Evolutionary conservation across 306 rosid genomes (phyloP), one percentile per base, ranked within the genome.

Genomic region (Casuarina glauca): DNA sequence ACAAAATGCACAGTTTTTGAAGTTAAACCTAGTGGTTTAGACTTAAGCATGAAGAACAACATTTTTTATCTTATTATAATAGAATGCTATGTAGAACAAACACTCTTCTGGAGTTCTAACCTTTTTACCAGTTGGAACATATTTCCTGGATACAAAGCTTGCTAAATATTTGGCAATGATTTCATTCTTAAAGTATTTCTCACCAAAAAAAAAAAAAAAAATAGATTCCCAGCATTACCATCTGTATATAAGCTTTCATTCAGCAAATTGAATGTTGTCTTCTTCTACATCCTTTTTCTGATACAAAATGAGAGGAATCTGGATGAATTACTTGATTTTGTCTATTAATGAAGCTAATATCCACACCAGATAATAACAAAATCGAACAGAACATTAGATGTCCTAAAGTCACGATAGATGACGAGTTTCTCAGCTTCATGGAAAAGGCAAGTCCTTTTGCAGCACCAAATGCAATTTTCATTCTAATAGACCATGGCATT

Each of bases 51-150:
- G 55, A 60, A 60, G 52, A 9, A 54, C 48, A 9, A 45, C 73
- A 4, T n/a, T 17, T 53, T 73, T 73, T 73, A 44, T 53, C 49
- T 60, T 60, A 62, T 50, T 62, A 19, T 61, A 69, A 32, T 52
- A 26, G 32, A 26, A 26, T n/a, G 53, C 52, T 72, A 3, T 17
- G 73, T n/a, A 69, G 16, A 38, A 0, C 11, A 17, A 72, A 51
- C 63, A 36, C 36, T 42, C 6, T 72, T 36, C 2, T 49, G 5
- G 35, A 20, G 32, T 26, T 69, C 44, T 69, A 35, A 20, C 3
- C 7, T 19, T 19, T 55, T 19, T 8, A 9, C 9, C 12, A 53
- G 36, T 9, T 57, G 20, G 2, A n/a, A 19, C 63, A 6, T 57
- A 6, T 57, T 57, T 57, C 20, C 9, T 19, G 6, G 9, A 19